Base-by-base conservation (phyloP, 208 protist genomes). In the Jaenimonas drosophilae region DNA sequence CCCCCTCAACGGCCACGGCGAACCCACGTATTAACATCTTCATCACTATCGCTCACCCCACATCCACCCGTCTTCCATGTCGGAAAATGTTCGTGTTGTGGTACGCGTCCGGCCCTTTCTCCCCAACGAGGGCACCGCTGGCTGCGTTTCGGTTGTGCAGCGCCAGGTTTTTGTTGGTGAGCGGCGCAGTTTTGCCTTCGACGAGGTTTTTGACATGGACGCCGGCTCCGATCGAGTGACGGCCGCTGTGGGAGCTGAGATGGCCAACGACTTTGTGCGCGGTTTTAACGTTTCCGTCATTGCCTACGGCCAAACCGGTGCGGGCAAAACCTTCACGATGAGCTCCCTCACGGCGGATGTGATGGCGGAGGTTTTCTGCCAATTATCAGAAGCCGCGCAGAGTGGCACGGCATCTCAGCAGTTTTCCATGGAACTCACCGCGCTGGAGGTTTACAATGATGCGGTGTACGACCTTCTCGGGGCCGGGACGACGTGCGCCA, bases 241-340 rank as follows among this genome's bases (percentile, higher is more conserved):
- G 59, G 64, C 73, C 11, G 41, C 69, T 1, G 54, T 94, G 33
- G 89, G 90, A 0, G 54, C 56, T 27, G 67, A 71, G n/a, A 62
- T 96, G 0, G 68, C 90, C 0, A 52, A 77, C 17, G 48, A 71
- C 6, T 88, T 92, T 38, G 70, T 96, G 19, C 66, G 76, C 50
- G 91, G 92, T 27, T 94, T 82, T 59, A 96, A 96, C 28, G 76
- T 79, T 5, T 94, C 92, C 20, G 80, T 78, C 20, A 95, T 97
- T 26, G 94, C 93, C 23, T 98, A 97, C 52, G 95, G 93, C 6
- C 95, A 97, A 54, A 97, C 93, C 20, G 89, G 90, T 14, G 73
- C 88, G 5, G 96, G 96, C 21, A 98, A 98, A 61, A 98, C 94
- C 28, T 83, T 78, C 67, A 98, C 94, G 19, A 97, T 97, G 91